Conservation (phyloP, 352 stramenopile species). For the Phytopythium montanum region DNA sequence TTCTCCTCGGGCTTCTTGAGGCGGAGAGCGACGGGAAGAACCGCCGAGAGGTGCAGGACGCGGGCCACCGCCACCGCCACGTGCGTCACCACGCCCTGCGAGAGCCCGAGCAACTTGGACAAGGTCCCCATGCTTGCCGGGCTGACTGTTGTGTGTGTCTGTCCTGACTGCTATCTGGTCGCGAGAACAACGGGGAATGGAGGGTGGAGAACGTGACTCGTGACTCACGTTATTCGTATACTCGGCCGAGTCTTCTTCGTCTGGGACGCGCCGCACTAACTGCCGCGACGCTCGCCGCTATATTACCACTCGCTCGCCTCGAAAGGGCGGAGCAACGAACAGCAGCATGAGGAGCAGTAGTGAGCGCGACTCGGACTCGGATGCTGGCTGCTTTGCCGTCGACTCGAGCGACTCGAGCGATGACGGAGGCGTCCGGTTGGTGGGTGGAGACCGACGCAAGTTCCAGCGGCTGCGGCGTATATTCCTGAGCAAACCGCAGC, state of each 20-base stretch:
- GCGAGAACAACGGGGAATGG: neutral
- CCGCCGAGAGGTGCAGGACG: conserved; percentile 10
- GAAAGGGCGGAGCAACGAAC: neutral
- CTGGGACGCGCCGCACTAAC: neutral
- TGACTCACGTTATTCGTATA: no score
- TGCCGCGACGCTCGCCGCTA: no score
- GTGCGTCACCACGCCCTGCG: conserved; percentile 15
- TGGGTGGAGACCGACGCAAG: conserved; percentile 36
- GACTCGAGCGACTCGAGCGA: conserved; percentile 1
- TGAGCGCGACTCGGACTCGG: conserved; percentile 6
- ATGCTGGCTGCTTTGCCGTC: neutral
- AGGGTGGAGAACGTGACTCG: no score
- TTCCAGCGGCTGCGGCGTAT: conserved; percentile 60
- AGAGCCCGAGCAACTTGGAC: conserved; percentile 20
- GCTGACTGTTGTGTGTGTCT: neutral
- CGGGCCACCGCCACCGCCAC: conserved; percentile 11
- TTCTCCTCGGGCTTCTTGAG: conserved; percentile 4
- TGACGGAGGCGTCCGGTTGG: conserved; percentile 17
- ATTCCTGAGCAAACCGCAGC: conserved; percentile 44
- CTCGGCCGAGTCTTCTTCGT: no score
- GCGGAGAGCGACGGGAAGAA: neutral
- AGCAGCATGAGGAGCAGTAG: conserved; percentile 5
- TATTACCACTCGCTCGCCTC: no score
- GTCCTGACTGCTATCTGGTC: no score
- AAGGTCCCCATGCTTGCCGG: conserved; percentile 22